These are phyloP conservation scores for Globisporangium abappressorium DNA, from an alignment of 352 stramenopile genomes.

Conservation along the genomic window DNA sequence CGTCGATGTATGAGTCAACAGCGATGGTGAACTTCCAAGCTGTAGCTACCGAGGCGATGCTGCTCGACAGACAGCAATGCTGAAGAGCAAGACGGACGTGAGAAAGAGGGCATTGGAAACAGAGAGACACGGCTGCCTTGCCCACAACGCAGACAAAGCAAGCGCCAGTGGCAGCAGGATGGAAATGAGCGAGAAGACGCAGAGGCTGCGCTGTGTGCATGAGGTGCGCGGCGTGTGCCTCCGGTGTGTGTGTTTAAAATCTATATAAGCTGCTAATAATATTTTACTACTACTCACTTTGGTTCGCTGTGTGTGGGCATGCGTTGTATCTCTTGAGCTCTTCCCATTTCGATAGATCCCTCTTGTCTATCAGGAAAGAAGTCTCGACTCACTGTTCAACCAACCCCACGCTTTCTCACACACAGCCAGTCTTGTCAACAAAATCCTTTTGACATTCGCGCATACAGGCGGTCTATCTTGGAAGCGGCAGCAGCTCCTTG, in stretches of 20 bases:
- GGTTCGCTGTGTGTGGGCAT: background rate
- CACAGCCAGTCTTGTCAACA: background rate
- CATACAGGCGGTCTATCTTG: background rate
- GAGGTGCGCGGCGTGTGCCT: background rate
- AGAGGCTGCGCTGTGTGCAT: background rate
- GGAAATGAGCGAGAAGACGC: background rate
- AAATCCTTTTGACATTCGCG: background rate
- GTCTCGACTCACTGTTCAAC: background rate
- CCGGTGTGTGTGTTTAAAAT: constrained; percentile 7
- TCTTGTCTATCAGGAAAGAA: background rate
- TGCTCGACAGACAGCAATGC: background rate
- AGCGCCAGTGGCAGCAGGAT: background rate
- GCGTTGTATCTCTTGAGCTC: background rate
- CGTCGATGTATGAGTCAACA: constrained; percentile 51
- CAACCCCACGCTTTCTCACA: background rate
- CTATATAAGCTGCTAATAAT: constrained; percentile 26
- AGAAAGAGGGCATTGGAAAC: background rate
- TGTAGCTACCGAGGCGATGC: background rate
- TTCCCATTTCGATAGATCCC: constrained; percentile 4
- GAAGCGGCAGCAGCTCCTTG: constrained; percentile 11
- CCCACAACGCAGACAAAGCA: background rate
- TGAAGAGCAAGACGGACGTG: background rate
- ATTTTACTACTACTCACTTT: constrained; percentile 16
- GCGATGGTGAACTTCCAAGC: background rate
- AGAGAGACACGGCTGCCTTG: background rate